Conservation (phyloP, 176 grass and related monocot species). For the Phyllostachys edulis region DNA sequence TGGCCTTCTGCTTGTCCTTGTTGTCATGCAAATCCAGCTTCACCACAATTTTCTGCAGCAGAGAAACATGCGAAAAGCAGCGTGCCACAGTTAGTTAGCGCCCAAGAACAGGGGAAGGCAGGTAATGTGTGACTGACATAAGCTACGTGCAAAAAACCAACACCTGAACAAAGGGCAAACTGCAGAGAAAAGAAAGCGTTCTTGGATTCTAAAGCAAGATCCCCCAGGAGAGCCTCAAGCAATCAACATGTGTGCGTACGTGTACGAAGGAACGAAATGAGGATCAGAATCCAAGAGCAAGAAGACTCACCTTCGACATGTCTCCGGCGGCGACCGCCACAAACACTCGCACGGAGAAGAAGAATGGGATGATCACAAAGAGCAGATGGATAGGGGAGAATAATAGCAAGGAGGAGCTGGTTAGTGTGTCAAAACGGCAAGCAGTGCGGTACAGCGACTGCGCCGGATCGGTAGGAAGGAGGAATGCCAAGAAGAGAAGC, state of each 20-base stretch:
- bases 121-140: background rate
- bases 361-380: background rate
- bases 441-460: background rate
- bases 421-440: background rate
- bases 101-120: background rate
- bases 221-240: background rate
- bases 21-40: constrained; percentile 76
- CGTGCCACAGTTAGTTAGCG: background rate
- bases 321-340: background rate
- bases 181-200: background rate
- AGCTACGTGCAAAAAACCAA: background rate
- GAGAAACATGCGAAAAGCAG: background rate
- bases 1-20: constrained; percentile 91
- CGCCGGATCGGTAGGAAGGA: background rate
- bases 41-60: constrained; percentile 73
- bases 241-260: background rate
- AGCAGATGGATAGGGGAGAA: constrained; percentile 6
- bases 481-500: background rate
- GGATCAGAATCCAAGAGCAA: background rate
- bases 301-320: constrained; percentile 49
- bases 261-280: background rate
- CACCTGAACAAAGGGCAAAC: background rate
- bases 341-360: background rate
- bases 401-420: background rate
- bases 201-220: background rate